Conservation (phyloP, 495 filamentous ascomycete genomes). For the Aspergillus cristatus region DNA sequence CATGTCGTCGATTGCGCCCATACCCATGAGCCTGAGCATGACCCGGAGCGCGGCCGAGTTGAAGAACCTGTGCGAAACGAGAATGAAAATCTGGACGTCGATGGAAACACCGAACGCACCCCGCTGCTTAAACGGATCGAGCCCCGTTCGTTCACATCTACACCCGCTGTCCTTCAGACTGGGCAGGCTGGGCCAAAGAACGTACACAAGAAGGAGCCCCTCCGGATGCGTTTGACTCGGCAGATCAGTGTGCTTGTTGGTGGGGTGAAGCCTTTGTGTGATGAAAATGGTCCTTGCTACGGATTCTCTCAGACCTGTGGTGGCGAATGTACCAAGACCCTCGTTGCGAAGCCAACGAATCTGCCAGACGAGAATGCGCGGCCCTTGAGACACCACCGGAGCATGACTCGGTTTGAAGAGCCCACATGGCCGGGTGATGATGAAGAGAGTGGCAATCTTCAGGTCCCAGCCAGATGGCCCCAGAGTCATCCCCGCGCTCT, state of each 20-base stretch:
- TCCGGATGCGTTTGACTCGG: slow-evolving; percentile 30
- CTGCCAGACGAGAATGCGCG: slow-evolving; percentile 3
- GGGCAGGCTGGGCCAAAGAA: too few species aligned
- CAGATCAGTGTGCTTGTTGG: slow-evolving; percentile 56
- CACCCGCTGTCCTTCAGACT: slow-evolving; percentile 8
- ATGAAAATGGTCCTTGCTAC: slow-evolving; percentile 67
- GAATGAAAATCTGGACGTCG: slow-evolving; percentile 4
- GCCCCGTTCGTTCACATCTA: slow-evolving; percentile 15
- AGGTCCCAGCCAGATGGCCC: slow-evolving; percentile 3
- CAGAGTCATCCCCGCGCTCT: background rate
- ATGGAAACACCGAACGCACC: slow-evolving; percentile 30
- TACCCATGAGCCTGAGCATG: slow-evolving; percentile 51
- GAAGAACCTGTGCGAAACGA: slow-evolving; percentile 12
- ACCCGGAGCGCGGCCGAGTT: slow-evolving; percentile 26
- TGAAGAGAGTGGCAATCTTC: background rate
- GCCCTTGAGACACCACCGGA: slow-evolving; percentile 8
- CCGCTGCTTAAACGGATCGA: slow-evolving; percentile 27
- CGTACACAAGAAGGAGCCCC: slow-evolving; percentile 21
- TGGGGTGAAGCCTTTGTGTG: slow-evolving; percentile 60
- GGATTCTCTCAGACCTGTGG: slow-evolving; percentile 82
- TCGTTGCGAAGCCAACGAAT: slow-evolving; percentile 8
- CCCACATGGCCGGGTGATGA: background rate
- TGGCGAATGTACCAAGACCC: slow-evolving; percentile 54
- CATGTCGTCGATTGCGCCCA: slow-evolving; percentile 91
- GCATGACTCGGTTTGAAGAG: slow-evolving; percentile 3